Base-by-base conservation (phyloP, 306 rosid genomes). In the Lathyrus tuberosus region DNA sequence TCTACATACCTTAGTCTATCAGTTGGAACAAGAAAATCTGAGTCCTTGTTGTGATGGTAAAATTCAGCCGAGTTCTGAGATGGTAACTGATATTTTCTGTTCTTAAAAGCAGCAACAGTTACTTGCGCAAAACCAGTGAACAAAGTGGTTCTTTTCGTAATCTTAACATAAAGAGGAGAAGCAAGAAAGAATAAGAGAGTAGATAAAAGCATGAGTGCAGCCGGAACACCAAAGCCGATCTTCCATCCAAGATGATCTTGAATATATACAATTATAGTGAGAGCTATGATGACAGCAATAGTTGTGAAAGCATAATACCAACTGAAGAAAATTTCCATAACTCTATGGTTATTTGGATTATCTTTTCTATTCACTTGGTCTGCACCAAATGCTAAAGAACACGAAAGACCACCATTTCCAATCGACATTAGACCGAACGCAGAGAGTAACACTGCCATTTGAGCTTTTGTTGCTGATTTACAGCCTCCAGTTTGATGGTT, bases 401-500 rank as follows among this genome's bases (percentile, higher is more conserved):
- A 86, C 15, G 91, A 72, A n/a, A 84, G 53, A 3, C 96, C 96
- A 30, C 91, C 91, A 6, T 85, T 87, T 51, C 96, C 96, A 31
- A 87, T 44, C 7, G 89, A 65, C 67, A 79, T 81, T 30, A 90
- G 83, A 22, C 9, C 78, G 69, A 87, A 80, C 12, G 85, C 62
- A 3, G 78, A 75, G 0, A 78, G 1, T 4, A 88, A 79, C 24
- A 90, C 6, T 20, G 77, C 13, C 82, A 84, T 70, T 80, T 87
- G 91, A 1, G 70, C 72, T 12, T 52, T 1, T 33, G 86, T 82
- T 20, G 90, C 84, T 0, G 86, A 67, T 47, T 69, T 73, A 68
- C 96, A 87, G 11, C 24, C 54, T 33, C 65, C 72, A 0, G 74
- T 46, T 24, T 57, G 48, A 14, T 47, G 70, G 70, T 35, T 57